Evolutionary conservation across 2,329 filamentous ascomycete species (phyloP).

Genomic region (Cladophialophora psammophila): DNA sequence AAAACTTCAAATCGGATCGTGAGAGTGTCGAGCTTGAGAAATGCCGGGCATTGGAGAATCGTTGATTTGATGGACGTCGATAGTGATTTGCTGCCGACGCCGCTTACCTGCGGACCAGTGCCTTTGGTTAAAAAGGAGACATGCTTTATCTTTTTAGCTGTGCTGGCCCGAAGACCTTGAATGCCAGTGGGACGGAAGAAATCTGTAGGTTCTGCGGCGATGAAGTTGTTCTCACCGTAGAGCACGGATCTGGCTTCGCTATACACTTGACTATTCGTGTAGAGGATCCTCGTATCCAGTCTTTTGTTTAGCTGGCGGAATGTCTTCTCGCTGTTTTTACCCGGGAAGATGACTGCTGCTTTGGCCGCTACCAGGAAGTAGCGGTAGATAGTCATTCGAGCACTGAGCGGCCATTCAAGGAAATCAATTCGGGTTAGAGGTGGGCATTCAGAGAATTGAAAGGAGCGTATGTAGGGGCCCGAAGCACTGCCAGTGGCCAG

Average conservation of each 20-base stretch:
- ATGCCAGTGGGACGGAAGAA: constrained; percentile 30
- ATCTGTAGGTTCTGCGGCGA: constrained; percentile 22
- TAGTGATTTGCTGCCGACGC: constrained; percentile 9
- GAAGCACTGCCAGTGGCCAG: neutral
- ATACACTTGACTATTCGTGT: constrained; percentile 26
- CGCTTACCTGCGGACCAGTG: neutral
- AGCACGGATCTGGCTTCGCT: constrained; percentile 27
- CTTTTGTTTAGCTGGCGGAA: constrained; percentile 13
- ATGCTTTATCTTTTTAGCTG: constrained; percentile 23
- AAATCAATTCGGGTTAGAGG: constrained; percentile 22
- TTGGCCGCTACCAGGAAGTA: constrained; percentile 22
- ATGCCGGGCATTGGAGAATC: constrained; percentile 24
- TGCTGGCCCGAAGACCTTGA: constrained; percentile 23
- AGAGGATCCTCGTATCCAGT: constrained; percentile 25
- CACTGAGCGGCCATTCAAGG: constrained; percentile 17
- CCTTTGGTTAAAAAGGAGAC: constrained; percentile 19
- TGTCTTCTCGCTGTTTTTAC: neutral
- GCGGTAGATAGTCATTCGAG: constrained; percentile 25
- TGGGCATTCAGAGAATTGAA: neutral
- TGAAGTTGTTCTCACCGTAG: constrained; percentile 34
- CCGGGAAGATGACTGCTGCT: constrained; percentile 19
- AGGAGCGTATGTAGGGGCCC: neutral
- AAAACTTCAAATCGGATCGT: constrained; percentile 29
- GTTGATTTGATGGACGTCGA: constrained; percentile 11
- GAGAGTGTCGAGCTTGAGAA: constrained; percentile 24